These are phyloP conservation scores for Fusarium gaditjirri DNA, from an alignment of 2,329 filamentous ascomycete genomes.

Conservation along the genomic window DNA sequence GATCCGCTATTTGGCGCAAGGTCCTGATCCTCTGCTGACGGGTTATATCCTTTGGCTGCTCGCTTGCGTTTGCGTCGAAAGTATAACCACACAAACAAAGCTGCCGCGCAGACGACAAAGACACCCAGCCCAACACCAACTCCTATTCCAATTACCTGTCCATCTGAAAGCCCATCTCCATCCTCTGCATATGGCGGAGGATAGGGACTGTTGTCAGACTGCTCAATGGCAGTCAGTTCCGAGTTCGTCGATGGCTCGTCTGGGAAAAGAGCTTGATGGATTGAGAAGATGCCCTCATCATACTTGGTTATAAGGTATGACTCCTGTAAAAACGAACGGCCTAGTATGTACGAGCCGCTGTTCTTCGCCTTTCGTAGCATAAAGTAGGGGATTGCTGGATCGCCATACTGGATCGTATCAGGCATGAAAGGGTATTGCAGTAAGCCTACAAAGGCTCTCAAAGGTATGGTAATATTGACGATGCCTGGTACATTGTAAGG, in stretches of 20 bases:
- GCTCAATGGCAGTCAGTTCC: conserved; percentile 55
- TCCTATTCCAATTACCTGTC: conserved; percentile 59
- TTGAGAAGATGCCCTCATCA: conserved; percentile 62
- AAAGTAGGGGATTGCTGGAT: conserved; percentile 68
- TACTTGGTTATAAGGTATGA: conserved; percentile 69
- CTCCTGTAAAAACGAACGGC: conserved; percentile 77
- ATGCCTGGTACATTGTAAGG: conserved; percentile 62
- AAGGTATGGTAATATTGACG: conserved; percentile 66
- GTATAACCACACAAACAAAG: conserved; percentile 48
- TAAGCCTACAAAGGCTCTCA: conserved; percentile 61
- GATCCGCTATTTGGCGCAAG: conserved; percentile 48
- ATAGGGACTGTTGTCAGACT: conserved; percentile 59
- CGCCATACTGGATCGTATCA: conserved; percentile 55
- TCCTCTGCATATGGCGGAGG: conserved; percentile 47
- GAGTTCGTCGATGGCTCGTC: conserved; percentile 52
- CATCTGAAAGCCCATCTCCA: conserved; percentile 50
- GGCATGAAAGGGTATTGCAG: conserved; percentile 62
- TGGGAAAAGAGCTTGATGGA: conserved; percentile 68
- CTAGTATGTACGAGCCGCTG: conserved; percentile 68
- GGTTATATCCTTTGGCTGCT: conserved; percentile 35
- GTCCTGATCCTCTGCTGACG: conserved; percentile 51
- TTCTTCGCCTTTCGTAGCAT: conserved; percentile 68
- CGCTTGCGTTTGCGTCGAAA: conserved; percentile 49
- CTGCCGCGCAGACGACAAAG: conserved; percentile 44
- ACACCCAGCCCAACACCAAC: conserved; percentile 56